phyloP scores from a whole-genome alignment of 1,284 basidiomycete species.

The Ustilago hordei region DNA sequence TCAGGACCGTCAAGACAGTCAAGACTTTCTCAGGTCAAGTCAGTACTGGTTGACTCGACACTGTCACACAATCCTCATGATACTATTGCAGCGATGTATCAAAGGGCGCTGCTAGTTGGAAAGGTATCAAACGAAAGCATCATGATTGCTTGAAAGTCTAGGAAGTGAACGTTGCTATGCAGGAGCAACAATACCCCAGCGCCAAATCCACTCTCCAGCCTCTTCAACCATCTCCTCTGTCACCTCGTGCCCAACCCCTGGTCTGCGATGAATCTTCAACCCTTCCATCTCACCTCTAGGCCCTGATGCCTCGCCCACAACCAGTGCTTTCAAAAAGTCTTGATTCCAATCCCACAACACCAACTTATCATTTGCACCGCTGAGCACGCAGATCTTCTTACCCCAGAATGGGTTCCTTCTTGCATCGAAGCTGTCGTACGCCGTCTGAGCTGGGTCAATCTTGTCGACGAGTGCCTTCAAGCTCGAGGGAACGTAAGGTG shows the following conservation, averaged over 20 bases:
- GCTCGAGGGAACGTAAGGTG: conserved; percentile 60
- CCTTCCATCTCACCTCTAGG: conserved; percentile 42
- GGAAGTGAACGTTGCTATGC: neutral
- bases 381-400: conserved; percentile 65
- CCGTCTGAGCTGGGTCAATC: conserved; percentile 58
- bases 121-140: neutral
- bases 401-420: conserved; percentile 59
- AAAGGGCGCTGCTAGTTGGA: neutral
- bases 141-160: neutral
- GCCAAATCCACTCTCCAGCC: conserved; percentile 61
- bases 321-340: conserved; percentile 55
- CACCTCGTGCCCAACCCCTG: conserved; percentile 58
- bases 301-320: conserved; percentile 51
- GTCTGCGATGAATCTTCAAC: conserved; percentile 48
- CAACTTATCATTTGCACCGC: conserved; percentile 62
- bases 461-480: conserved; percentile 54
- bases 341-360: conserved; percentile 64
- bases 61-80: too few species aligned
- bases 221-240: conserved; percentile 63
- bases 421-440: conserved; percentile 50
- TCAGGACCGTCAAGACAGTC: neutral
- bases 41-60: too few species aligned
- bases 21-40: neutral
- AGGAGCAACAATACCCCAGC: conserved; percentile 46
- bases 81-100: neutral